Evolutionary conservation across 768 basidiomycete species (phyloP).

Genomic region (Amanita rubescens): DNA sequence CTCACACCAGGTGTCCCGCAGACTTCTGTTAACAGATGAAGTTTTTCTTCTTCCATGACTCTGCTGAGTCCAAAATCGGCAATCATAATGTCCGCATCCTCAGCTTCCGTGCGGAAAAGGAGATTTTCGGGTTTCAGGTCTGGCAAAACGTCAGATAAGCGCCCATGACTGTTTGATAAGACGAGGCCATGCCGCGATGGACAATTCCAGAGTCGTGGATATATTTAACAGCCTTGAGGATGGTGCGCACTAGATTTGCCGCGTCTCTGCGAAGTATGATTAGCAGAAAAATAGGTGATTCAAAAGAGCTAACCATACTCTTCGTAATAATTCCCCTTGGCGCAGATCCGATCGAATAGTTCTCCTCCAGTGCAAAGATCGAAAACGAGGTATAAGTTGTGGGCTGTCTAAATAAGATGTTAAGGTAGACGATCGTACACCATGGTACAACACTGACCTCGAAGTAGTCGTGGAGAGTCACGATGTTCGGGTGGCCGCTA

Average conservation of each 20-base stretch:
- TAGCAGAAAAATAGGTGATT: conserved; percentile 1
- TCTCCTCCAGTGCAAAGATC: conserved; percentile 97
- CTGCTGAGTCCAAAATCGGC: conserved; percentile 94
- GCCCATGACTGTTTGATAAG: background rate
- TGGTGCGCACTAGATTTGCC: conserved; percentile 78
- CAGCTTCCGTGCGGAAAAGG: conserved; percentile 81
- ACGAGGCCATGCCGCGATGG: conserved; percentile 57
- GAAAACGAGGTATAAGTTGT: conserved; percentile 92
- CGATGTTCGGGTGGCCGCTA: conserved; percentile 83
- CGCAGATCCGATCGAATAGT: conserved; percentile 98
- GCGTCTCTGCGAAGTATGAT: conserved; percentile 67
- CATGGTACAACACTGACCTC: conserved; percentile 50
- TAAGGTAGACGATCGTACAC: background rate
- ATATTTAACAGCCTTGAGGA: conserved; percentile 83
- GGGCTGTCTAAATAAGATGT: conserved; percentile 55
- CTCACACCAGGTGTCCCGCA: conserved; percentile 88
- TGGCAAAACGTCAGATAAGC: conserved; percentile 16
- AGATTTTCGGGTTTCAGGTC: conserved; percentile 98
- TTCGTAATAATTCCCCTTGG: conserved; percentile 95
- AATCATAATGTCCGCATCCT: conserved; percentile 93
- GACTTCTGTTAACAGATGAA: conserved; percentile 85
- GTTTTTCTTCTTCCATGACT: conserved; percentile 85
- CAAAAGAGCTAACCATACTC: conserved; percentile 40
- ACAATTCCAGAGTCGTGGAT: conserved; percentile 91
- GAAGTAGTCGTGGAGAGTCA: conserved; percentile 94